These are phyloP conservation scores for Colletotrichum sidae DNA, from an alignment of 2,329 filamentous ascomycete genomes.

Conservation along the genomic window DNA sequence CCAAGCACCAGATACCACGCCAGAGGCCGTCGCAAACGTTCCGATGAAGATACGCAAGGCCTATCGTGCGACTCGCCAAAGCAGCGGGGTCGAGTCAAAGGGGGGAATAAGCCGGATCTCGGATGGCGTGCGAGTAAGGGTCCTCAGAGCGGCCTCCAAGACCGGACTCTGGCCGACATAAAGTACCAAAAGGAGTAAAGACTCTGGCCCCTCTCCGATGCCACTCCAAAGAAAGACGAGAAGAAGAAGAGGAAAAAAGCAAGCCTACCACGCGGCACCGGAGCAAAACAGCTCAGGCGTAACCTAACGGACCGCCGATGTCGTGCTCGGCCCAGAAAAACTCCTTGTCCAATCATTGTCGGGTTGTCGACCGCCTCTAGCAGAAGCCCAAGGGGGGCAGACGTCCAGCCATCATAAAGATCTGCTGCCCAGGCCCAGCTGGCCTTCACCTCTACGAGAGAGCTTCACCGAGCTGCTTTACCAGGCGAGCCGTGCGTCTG, in stretches of 20 bases:
- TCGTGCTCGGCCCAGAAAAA: slow-evolving; percentile 36
- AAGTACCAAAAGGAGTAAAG: slow-evolving; percentile 24
- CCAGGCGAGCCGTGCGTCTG: background rate
- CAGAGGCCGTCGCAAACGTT: too few species aligned
- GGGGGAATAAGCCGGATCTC: slow-evolving; percentile 5
- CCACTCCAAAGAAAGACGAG: background rate
- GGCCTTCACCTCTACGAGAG: background rate
- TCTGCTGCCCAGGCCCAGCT: slow-evolving; percentile 7
- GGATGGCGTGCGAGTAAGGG: slow-evolving; percentile 12
- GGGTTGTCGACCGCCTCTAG: slow-evolving; percentile 10
- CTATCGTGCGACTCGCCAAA: background rate
- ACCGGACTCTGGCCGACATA: slow-evolving; percentile 19
- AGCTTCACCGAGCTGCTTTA: slow-evolving; percentile 12
- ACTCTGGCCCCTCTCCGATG: slow-evolving; percentile 29
- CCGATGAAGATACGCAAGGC: too few species aligned
- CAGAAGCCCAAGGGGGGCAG: background rate
- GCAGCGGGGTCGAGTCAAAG: slow-evolving; percentile 14
- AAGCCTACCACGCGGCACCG: background rate
- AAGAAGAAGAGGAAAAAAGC: too few species aligned
- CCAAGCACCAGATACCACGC: too few species aligned
- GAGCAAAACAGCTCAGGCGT: background rate
- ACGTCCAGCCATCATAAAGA: slow-evolving; percentile 12
- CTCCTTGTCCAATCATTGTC: slow-evolving; percentile 23
- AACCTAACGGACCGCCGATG: slow-evolving; percentile 15
- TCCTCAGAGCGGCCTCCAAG: background rate